These are phyloP conservation scores for Cetradonia linearis DNA, from an alignment of 495 filamentous ascomycete species.

Conservation along the genomic window DNA sequence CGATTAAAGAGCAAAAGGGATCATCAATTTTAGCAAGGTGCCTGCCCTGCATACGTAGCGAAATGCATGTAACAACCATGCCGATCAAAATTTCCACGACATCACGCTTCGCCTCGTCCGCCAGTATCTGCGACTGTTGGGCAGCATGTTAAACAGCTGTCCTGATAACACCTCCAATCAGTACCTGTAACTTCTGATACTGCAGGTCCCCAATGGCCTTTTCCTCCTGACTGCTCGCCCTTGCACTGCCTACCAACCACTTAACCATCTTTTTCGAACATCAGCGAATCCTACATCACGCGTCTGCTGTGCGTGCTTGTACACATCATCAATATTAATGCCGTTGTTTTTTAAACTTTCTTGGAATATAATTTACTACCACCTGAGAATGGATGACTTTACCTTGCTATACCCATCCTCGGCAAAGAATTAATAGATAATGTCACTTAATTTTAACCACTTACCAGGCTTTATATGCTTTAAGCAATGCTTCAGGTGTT, in stretches of 20 bases:
- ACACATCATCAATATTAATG: not conserved
- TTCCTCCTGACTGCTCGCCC: not conserved
- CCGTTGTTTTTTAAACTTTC: not conserved
- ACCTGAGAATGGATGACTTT: not conserved
- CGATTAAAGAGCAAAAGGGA: no score
- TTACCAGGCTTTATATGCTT: not conserved
- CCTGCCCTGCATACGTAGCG: not conserved
- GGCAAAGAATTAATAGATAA: not conserved
- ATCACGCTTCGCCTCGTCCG: not conserved
- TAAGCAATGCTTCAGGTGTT: not conserved
- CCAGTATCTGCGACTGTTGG: not conserved
- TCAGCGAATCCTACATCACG: not conserved
- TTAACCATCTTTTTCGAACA: not conserved
- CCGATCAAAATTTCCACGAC: not conserved
- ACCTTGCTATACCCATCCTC: not conserved
- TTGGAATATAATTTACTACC: not conserved
- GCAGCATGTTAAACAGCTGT: not conserved
- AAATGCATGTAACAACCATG: not conserved
- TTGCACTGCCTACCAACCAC: not conserved
- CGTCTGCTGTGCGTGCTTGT: not conserved
- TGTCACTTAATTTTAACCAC: not conserved
- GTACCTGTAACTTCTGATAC: not conserved
- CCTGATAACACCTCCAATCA: not conserved
- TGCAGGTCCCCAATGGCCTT: not conserved
- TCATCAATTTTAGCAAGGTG: not conserved